Base-by-base conservation (phyloP, 441 rosid species). In the Macaranga tanarius region DNA sequence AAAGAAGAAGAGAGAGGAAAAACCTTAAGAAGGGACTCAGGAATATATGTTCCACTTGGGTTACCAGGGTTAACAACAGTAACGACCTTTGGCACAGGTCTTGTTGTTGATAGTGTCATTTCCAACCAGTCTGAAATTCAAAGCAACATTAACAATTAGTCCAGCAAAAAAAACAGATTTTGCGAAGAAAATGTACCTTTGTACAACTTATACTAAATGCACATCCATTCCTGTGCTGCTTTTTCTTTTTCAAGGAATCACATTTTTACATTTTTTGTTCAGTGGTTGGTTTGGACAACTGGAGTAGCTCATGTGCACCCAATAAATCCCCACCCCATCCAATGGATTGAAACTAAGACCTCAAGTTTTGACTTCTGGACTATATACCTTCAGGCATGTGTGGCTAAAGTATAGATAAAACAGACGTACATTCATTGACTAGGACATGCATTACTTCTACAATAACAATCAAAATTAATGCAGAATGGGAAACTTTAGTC, bases 51-150 rank as follows among this genome's bases (percentile, higher is more conserved):
- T 51, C 98, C 99, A 16, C 90, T 81, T 44, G 98, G 99, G 80
- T 93, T 96, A 65, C 99, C 99, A 22, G 97, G 99, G 80, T 96
- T 96, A 68, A 93, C 98, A 70, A 96, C 87, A 70, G 87, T 87
- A 48, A 96, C 99, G 70, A 96, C 90, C 86, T 93, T 93, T 10
- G 99, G 99, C 34, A 84, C 84, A 4, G 98, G 98, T 79, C 83
- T 90, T 42, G 87, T 76, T 84, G 89, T 92, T 15, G 75, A 70
- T 70, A 96, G 75, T 57, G 80, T 91, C 80, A 42, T 90, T 80
- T 90, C 91, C 77, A 96, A 80, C 98, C 99, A 96, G 73, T 90
- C 98, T 96, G 88, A 81, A 77, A 77, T 73, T 64, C 44, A 76
- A 76, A 74, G 64, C 71, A 76, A 73, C 4, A 42, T 50, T 19